Conservation (phyloP, 2,329 filamentous ascomycete genomes). For the Ophiostoma angusticollis region DNA sequence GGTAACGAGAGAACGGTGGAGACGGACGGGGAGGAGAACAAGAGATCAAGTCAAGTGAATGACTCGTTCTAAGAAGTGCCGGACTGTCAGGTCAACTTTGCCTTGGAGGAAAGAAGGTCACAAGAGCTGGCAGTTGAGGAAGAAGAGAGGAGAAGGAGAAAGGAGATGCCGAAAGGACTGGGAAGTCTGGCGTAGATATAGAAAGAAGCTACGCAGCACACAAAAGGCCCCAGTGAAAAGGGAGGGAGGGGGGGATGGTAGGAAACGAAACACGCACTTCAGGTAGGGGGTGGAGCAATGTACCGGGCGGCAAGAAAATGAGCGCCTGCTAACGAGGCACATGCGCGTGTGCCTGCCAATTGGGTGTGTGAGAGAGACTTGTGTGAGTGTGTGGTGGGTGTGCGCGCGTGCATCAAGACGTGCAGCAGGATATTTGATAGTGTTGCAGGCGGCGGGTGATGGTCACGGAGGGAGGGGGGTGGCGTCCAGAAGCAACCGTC, state of each 20-base stretch:
- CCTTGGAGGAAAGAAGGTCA: conserved; percentile 19
- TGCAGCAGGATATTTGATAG: not conserved
- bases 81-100: conserved; percentile 25
- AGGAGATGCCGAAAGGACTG: not conserved
- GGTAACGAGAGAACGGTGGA: conserved; percentile 1
- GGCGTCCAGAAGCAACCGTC: not conserved
- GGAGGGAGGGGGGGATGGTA: not conserved
- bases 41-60: conserved; percentile 29
- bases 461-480: not conserved
- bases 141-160: not conserved
- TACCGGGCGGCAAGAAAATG: not conserved
- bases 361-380: not conserved
- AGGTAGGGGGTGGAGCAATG: not conserved
- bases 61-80: conserved; percentile 24
- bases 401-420: not conserved
- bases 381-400: not conserved
- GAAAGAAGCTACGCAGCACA: no score
- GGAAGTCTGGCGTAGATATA: no score
- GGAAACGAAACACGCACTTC: not conserved
- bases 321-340: no score
- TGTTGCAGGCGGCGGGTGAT: conserved; percentile 1
- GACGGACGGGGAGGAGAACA: not conserved
- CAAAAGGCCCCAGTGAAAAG: no score
- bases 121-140: conserved; percentile 23
- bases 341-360: no score